Evolutionary conservation across 805 yeast species (phyloP).

Genomic region (Komagataella pseudopastoris): DNA sequence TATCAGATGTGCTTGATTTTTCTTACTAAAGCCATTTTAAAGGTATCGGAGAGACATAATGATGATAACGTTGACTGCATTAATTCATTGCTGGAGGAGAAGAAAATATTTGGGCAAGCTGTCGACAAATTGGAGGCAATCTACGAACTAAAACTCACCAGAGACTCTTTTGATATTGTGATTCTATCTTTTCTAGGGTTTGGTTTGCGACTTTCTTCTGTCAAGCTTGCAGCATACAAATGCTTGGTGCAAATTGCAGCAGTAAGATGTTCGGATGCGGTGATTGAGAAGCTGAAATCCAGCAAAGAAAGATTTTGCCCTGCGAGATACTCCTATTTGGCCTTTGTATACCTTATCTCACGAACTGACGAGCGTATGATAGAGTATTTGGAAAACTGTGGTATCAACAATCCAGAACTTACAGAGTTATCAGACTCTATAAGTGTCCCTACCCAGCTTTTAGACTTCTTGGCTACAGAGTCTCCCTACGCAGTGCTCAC

Average conservation of each 20-base stretch:
- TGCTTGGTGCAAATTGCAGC: not conserved
- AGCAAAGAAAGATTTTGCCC: not conserved
- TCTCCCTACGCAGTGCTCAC: slow-evolving; percentile 4
- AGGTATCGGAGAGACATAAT: not conserved
- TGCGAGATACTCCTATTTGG: slow-evolving; percentile 11
- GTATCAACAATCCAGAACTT: slow-evolving; percentile 17
- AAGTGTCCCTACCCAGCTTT: slow-evolving; percentile 22
- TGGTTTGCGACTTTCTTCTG: not conserved
- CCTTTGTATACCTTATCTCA: slow-evolving; percentile 18
- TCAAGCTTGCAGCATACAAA: not conserved
- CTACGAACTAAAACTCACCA: slow-evolving; percentile 23
- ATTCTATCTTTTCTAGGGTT: slow-evolving; percentile 18
- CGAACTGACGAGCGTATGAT: slow-evolving; percentile 22
- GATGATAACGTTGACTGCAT: not conserved
- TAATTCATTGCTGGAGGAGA: slow-evolving; percentile 6
- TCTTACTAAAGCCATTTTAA: not conserved
- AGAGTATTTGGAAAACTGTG: slow-evolving; percentile 18
- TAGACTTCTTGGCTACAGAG: slow-evolving; percentile 11
- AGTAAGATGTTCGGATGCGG: not conserved
- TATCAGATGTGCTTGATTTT: not conserved
- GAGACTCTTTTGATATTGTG: slow-evolving; percentile 36
- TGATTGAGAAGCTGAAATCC: not conserved
- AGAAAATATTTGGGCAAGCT: slow-evolving; percentile 25
- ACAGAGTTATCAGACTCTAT: slow-evolving; percentile 17
- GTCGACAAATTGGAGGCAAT: slow-evolving; percentile 28